A percentile compares a stretch with the other conserved stretches of the same genome.
phyloP scores from a whole-genome alignment of 768 basidiomycete species.

The Rhodotorula sphaerocarpa region DNA sequence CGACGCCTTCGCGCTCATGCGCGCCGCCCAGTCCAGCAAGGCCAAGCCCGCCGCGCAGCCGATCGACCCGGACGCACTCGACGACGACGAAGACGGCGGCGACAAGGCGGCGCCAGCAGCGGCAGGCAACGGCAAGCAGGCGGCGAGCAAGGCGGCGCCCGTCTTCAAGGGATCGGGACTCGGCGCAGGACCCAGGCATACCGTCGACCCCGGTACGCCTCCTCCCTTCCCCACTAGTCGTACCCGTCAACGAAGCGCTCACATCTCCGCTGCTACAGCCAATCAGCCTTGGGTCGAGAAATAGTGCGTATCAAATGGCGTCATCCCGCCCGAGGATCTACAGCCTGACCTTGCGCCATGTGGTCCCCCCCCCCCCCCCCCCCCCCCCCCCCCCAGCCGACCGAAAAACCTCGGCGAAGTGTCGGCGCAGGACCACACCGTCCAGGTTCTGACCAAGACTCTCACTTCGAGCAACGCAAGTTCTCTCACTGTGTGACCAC shows the following conservation, averaged over 20 bases:
- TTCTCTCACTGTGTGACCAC: not conserved
- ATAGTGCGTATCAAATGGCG: constrained; percentile 58
- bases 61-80: no score
- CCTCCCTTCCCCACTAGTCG: no score
- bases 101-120: no score
- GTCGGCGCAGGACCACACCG: constrained; percentile 92
- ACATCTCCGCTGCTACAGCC: no score
- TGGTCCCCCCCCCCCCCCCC: no score
- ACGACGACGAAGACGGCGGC: not conserved
- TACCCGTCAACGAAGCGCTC: no score
- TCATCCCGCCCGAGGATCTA: no score
- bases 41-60: not conserved
- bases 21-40: not conserved
- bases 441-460: constrained; percentile 82
- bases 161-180: constrained; percentile 29
- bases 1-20: constrained; percentile 31
- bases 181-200: constrained; percentile 40
- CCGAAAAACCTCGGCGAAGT: constrained; percentile 98
- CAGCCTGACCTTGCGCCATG: no score
- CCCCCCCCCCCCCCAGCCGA: constrained; percentile 59
- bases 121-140: no score
- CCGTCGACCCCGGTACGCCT: constrained; percentile 46
- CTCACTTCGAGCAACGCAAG: constrained; percentile 82
- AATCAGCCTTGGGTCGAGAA: constrained; percentile 92
- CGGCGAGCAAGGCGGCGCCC: not conserved